Conservation (phyloP, 163 green algal genomes). For the Chlamydomonas reinhardtii region DNA sequence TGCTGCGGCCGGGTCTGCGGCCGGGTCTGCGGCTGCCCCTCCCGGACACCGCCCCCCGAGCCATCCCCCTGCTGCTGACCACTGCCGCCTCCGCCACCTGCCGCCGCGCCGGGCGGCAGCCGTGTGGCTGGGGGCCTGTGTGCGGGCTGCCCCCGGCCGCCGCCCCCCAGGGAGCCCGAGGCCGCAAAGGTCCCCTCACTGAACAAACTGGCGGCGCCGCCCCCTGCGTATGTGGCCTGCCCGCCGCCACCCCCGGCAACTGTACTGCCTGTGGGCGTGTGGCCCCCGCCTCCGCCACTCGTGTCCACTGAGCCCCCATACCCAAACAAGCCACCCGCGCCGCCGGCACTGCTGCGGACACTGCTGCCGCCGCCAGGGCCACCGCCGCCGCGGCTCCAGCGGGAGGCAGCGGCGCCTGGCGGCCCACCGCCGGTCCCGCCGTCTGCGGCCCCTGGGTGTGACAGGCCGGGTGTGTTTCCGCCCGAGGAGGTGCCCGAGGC, state of each 20-base stretch:
- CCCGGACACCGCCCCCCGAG: neutral
- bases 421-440: too few species aligned
- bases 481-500: neutral
- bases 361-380: neutral
- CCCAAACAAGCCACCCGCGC: too few species aligned
- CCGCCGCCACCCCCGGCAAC: too few species aligned
- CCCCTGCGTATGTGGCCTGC: neutral
- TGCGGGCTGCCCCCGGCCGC: too few species aligned
- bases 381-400: neutral
- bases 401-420: too few species aligned
- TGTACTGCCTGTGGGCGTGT: too few species aligned
- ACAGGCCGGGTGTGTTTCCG: too few species aligned
- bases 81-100: too few species aligned
- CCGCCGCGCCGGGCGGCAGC: neutral
- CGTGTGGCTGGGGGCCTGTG: neutral
- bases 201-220: neutral
- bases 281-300: too few species aligned
- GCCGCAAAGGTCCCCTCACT: neutral
- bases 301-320: too few species aligned
- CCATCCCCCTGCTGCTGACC: neutral
- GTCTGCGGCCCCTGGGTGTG: too few species aligned
- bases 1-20: too few species aligned
- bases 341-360: neutral
- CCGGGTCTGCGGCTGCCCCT: neutral
- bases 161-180: neutral